Evolutionary conservation across 768 basidiomycete genomes (phyloP).

Genomic region (Termitomyces titanicus): DNA sequence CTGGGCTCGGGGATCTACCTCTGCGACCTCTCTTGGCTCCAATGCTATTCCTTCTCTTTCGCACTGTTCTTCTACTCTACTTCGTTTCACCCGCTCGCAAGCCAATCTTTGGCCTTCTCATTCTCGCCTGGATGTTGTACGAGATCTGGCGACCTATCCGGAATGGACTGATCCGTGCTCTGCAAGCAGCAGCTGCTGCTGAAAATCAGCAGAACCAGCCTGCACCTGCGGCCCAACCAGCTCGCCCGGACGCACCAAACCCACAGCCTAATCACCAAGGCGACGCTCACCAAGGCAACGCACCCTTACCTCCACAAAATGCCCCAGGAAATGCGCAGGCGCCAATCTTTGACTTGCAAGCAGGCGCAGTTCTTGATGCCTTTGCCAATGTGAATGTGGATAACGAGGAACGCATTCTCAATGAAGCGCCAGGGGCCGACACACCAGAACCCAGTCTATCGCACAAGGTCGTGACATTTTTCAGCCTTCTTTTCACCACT

Average conservation of each 20-base stretch:
- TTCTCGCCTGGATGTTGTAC: slow-evolving; percentile 69
- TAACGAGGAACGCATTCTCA: slow-evolving; percentile 49
- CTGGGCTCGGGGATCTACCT: slow-evolving; percentile 54
- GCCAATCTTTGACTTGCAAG: slow-evolving; percentile 27
- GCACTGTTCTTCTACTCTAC: slow-evolving; percentile 66
- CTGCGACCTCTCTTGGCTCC: slow-evolving; percentile 68
- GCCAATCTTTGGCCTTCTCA: slow-evolving; percentile 62
- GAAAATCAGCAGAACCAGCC: slow-evolving; percentile 24
- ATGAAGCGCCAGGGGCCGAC: slow-evolving; percentile 23
- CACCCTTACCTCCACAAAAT: slow-evolving; percentile 16
- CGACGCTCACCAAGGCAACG: slow-evolving; percentile 15
- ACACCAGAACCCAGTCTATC: slow-evolving; percentile 42
- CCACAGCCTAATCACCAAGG: slow-evolving; percentile 13
- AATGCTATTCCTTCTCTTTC: slow-evolving; percentile 61
- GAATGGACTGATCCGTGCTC: slow-evolving; percentile 34
- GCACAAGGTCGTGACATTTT: slow-evolving; percentile 51
- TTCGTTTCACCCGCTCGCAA: slow-evolving; percentile 75
- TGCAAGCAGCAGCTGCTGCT: slow-evolving; percentile 31
- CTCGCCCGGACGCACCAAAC: slow-evolving; percentile 7
- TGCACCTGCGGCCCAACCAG: slow-evolving; percentile 7
- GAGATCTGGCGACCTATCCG: slow-evolving; percentile 74
- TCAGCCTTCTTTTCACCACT: slow-evolving; percentile 54
- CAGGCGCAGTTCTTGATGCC: slow-evolving; percentile 38
- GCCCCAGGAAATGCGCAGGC: slow-evolving; percentile 13
- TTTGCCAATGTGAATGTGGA: slow-evolving; percentile 57